Evolutionary conservation across 805 yeast species (phyloP), one percentile per base, ranked within the genome.

Genomic region (Nakazawaea pomicola): DNA sequence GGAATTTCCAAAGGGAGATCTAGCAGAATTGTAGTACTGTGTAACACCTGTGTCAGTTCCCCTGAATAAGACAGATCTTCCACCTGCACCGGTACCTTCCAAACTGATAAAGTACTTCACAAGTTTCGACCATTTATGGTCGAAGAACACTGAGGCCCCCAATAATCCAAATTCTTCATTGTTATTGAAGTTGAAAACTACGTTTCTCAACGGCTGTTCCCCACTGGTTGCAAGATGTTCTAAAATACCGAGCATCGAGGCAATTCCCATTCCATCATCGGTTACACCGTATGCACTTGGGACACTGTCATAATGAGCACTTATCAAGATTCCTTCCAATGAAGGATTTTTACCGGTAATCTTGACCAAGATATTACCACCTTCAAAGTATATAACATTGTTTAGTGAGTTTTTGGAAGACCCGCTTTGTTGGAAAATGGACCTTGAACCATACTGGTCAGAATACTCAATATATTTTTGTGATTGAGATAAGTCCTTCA

Each of bases 81-180:
- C 90, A 19, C 96, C 96, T 1, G 93, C 83, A 2, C 96, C 96
- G 0, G 96, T 86, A 14, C 96, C 96, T 65, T 89, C 97, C 47
- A 89, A 64, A 56, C 90, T 90, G 49, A 89, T 67, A 43, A 90
- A 83, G 53, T 73, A 82, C 30, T 65, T 65, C 2, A 83, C 78
- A 12, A 74, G 58, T 29, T 69, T 60, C 17, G 76, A 68, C 91
- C 95, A 84, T 14, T 83, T 80, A 56, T 88, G 95, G 24, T 71
- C 57, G 40, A 84, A 61, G 51, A 87, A 88, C 0, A 83, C 73
- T 33, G 71, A 69, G 0, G 96, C 95, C 4, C 97, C 97, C 41
- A 80, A 63, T 23, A 90, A 67, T 0, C 95, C 95, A 59, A 86
- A 83, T 54, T 89, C 97, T 57, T 89, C 97, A 56, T 88, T 76